Base-by-base conservation (phyloP, 345 rosid species). In the Physaria fendleri region DNA sequence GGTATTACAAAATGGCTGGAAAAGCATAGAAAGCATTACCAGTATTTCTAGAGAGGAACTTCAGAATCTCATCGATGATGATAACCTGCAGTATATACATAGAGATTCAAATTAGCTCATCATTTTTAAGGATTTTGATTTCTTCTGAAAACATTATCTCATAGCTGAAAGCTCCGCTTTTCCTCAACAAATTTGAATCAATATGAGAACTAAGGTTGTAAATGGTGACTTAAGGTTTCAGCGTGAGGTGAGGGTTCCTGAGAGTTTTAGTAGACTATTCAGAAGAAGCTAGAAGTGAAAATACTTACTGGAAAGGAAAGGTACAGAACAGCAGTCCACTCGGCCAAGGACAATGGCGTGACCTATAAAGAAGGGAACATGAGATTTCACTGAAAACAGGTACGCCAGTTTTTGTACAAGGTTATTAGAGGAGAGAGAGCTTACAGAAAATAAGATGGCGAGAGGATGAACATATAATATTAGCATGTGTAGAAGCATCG, bases 381-480 rank as follows among this genome's bases (percentile, higher is more conserved):
- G 73, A 72, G 35, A 52, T 1, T 14, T n/a, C n/a, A n/a, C n/a
- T n/a, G 30, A 37, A 51, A 48, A 15, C 21, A 17, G 34, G 37
- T 37, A 33, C 2, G 7, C 48, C 48, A 64, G 45, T 15, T 33
- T 62, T 16, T 39, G 65, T 42, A 7, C 49, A 11, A 13, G 38
- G 64, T 55, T 24, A 34, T 23, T 3, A 16, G 24, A 54, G 37
- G 54, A 56, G 54, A 66, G 69, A 22, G 37, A 30, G 65, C 99
- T 82, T 79, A 93, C 99, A 13, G 99, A 93, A 85, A 93, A 93
- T 58, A 93, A 92, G 76, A 84, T 45, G 24, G 99, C 85, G 24
- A 93, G 79, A 4, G 97, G 97, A 59, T 58, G 88, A 63, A 90
- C 84, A 53, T 87, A 87, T 56, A 93, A 79, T 62, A 90, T 83